Evolutionary conservation across 805 yeast species (phyloP).

Genomic region (Kockiozyma suomiensis): DNA sequence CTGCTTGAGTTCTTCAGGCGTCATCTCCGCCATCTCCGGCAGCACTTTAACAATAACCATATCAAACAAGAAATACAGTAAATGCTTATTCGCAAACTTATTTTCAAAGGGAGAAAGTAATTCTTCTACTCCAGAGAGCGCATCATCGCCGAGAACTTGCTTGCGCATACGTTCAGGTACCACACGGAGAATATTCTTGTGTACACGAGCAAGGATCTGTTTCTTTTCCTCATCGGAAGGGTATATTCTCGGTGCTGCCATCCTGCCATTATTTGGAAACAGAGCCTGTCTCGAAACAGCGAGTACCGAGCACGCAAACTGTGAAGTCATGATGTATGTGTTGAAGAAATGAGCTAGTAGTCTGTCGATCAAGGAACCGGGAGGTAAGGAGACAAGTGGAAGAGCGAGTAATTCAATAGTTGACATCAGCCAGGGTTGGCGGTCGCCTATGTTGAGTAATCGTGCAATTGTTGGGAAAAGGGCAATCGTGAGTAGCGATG

Average conservation of each 20-base stretch:
- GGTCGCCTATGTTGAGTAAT: conserved; percentile 26
- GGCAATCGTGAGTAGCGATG: conserved; percentile 31
- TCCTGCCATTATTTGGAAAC: conserved; percentile 54
- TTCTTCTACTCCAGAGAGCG: conserved; percentile 33
- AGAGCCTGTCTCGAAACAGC: conserved; percentile 44
- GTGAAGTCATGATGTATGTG: conserved; percentile 27
- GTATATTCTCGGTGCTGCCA: conserved; percentile 53
- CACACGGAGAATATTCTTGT: conserved; percentile 24
- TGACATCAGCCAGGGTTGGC: conserved; percentile 34
- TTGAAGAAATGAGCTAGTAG: conserved; percentile 25
- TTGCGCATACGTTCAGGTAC: conserved; percentile 31
- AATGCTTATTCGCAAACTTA: conserved; percentile 40
- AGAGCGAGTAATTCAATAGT: conserved; percentile 29
- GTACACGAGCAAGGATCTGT: conserved; percentile 32
- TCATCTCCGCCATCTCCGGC: conserved; percentile 38
- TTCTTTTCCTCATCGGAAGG: conserved; percentile 49
- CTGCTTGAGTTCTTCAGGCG: conserved; percentile 36
- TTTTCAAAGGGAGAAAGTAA: conserved; percentile 37
- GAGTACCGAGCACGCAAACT: conserved; percentile 33
- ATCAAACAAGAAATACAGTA: conserved; percentile 39
- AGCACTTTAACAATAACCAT: conserved; percentile 35
- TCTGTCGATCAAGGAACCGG: conserved; percentile 29
- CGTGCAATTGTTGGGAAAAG: conserved; percentile 31
- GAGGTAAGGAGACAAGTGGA: conserved; percentile 29
- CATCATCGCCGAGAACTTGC: conserved; percentile 34